Conservation (phyloP, 768 basidiomycete genomes). For the Suillus clintonianus region DNA sequence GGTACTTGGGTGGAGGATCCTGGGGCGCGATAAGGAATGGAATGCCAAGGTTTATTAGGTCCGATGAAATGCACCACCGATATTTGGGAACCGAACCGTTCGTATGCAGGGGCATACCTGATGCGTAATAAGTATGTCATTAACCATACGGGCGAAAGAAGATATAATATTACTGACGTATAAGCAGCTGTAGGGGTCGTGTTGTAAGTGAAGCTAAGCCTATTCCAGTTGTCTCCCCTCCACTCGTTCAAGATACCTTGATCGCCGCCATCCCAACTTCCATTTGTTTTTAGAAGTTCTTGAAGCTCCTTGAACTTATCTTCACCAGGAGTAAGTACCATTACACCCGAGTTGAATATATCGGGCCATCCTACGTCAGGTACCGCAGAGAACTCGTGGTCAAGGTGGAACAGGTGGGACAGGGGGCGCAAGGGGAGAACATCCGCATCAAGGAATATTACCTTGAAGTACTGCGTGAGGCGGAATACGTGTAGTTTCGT, state of each 20-base stretch:
- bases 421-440: conserved; percentile 86
- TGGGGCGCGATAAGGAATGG: conserved; percentile 68
- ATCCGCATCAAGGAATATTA: conserved; percentile 92
- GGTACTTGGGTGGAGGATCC: conserved; percentile 34
- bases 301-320: conserved; percentile 80
- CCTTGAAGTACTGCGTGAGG: conserved; percentile 79
- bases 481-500: conserved; percentile 97
- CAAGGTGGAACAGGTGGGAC: conserved; percentile 86
- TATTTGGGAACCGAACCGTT: conserved; percentile 87
- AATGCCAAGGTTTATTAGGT: conserved; percentile 92
- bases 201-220: conserved; percentile 97
- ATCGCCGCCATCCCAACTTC: conserved; percentile 98
- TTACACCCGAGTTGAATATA: conserved; percentile 97
- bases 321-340: conserved; percentile 82
- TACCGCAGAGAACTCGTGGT: conserved; percentile 86
- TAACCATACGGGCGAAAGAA: conserved; percentile 21
- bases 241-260: conserved; percentile 97
- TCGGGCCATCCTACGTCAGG: conserved; percentile 99
- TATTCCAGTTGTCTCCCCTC: conserved; percentile 84
- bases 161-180: conserved; percentile 61
- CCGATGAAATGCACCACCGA: conserved; percentile 93
- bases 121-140: conserved; percentile 25
- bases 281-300: conserved; percentile 70
- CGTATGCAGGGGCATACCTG: conserved; percentile 96
- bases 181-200: conserved; percentile 97